phyloP scores from a whole-genome alignment of 768 basidiomycete species.

The Suillus paluster region DNA sequence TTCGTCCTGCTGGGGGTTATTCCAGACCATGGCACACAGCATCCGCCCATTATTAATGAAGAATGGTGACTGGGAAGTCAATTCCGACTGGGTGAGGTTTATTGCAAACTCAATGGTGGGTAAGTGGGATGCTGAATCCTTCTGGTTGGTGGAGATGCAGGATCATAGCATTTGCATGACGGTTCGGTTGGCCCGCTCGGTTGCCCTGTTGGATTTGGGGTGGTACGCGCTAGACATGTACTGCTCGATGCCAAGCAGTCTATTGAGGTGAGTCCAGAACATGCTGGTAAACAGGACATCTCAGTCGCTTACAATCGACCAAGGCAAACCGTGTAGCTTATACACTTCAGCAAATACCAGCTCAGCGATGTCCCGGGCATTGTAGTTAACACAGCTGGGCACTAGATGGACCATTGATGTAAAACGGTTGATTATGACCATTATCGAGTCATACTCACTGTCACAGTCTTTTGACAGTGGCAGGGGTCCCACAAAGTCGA shows the following conservation, averaged over 20 bases:
- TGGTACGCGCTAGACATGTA: constrained; percentile 46
- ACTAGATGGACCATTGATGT: constrained; percentile 25
- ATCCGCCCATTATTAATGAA: constrained; percentile 36
- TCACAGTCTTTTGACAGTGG: too few relatives aligned
- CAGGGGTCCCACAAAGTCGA: constrained; percentile 48
- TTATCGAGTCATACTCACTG: too few relatives aligned
- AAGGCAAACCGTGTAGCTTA: constrained; percentile 43
- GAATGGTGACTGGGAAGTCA: constrained; percentile 41
- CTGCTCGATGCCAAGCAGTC: constrained; percentile 33
- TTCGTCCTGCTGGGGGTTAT: constrained; percentile 18
- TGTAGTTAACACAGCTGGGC: constrained; percentile 28
- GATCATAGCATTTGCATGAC: too few relatives aligned
- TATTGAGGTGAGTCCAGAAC: constrained; percentile 45
- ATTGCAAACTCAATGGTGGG: too few relatives aligned
- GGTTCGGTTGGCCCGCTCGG: too few relatives aligned
- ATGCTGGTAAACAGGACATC: constrained; percentile 46
- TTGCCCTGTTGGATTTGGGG: too few relatives aligned
- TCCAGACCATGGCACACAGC: constrained; percentile 37
- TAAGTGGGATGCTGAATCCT: too few relatives aligned
- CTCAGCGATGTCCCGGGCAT: constrained; percentile 40
- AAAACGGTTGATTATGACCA: too few relatives aligned
- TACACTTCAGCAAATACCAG: constrained; percentile 40
- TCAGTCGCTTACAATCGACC: constrained; percentile 43
- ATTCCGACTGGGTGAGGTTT: constrained; percentile 37
- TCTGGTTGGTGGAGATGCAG: too few relatives aligned